Conservation (phyloP, 177 flowering plant species). For the Vitis hybrid region DNA sequence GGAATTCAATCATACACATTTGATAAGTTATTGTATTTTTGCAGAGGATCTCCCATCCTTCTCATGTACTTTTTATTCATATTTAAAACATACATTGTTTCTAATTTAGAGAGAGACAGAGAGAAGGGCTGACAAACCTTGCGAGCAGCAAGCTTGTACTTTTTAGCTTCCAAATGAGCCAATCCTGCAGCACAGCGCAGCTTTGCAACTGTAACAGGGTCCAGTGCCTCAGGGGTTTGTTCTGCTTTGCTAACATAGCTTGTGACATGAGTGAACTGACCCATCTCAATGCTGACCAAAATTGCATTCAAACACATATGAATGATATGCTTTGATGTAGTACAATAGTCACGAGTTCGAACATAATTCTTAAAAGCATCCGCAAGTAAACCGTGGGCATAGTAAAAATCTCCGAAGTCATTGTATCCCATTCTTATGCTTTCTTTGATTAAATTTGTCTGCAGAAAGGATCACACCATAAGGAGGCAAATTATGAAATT, state of each 20-base stretch:
- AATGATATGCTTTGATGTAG: constrained; percentile 84
- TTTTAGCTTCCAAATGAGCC: constrained; percentile 75
- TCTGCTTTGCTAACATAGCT: constrained; percentile 95
- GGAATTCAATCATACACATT: too few relatives aligned
- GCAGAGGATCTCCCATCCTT: too few relatives aligned
- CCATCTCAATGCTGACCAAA: constrained; percentile 96
- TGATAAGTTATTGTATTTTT: too few relatives aligned
- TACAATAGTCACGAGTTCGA: constrained; percentile 97
- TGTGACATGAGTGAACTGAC: constrained; percentile 87
- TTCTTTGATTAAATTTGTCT: constrained; percentile 97
- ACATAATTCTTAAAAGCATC: constrained; percentile 90
- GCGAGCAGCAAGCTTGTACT: constrained; percentile 95
- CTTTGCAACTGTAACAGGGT: constrained; percentile 60
- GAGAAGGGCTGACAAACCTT: constrained; percentile 55
- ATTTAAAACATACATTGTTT: too few relatives aligned
- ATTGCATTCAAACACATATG: constrained; percentile 94
- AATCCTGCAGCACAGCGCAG: constrained; percentile 86
- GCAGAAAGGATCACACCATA: constrained; percentile 15
- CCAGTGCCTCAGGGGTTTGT: constrained; percentile 66
- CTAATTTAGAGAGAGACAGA: background rate
- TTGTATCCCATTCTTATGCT: constrained; percentile 99
- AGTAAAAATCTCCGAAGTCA: constrained; percentile 92
- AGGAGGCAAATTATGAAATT: background rate
- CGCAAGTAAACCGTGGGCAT: constrained; percentile 79
- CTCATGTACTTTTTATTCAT: too few relatives aligned